These are phyloP conservation scores for Dactylonectria estremocensis DNA, from an alignment of 2,329 filamentous ascomycete species.

Conservation along the genomic window DNA sequence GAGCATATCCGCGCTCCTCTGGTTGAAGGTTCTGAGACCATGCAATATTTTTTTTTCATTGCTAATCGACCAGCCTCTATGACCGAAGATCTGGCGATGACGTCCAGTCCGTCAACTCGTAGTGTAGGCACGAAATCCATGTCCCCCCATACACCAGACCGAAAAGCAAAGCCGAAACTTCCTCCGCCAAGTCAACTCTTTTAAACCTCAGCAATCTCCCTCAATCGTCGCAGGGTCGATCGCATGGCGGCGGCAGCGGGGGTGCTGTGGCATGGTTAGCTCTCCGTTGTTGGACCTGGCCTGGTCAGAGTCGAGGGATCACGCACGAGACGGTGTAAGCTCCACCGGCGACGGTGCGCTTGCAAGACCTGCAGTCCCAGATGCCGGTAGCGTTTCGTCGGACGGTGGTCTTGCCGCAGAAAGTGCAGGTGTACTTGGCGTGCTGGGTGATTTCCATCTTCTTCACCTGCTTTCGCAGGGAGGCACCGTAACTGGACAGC, in stretches of 20 bases:
- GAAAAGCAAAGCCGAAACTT: slow-evolving; percentile 61
- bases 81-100: slow-evolving; percentile 59
- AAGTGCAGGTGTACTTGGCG: slow-evolving; percentile 96
- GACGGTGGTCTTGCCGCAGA: slow-evolving; percentile 97
- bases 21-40: slow-evolving; percentile 52
- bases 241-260: slow-evolving; percentile 94
- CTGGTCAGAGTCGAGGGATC: slow-evolving; percentile 17
- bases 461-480: slow-evolving; percentile 96
- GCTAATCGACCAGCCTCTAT: slow-evolving; percentile 61
- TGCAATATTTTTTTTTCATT: slow-evolving; percentile 59
- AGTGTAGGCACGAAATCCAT: slow-evolving; percentile 62
- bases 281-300: slow-evolving; percentile 18
- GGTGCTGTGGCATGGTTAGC: slow-evolving; percentile 73
- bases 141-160: slow-evolving; percentile 63
- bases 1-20: slow-evolving; percentile 25
- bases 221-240: slow-evolving; percentile 96
- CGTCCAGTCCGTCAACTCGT: slow-evolving; percentile 59
- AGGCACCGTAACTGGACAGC: slow-evolving; percentile 91
- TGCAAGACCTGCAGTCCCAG: slow-evolving; percentile 97
- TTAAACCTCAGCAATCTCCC: slow-evolving; percentile 97
- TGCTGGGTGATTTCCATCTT: slow-evolving; percentile 99
- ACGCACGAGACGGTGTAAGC: slow-evolving; percentile 98
- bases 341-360: slow-evolving; percentile 83
- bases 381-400: slow-evolving; percentile 93
- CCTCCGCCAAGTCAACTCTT: slow-evolving; percentile 52